A percentile compares a stretch with the other conserved stretches of the same genome.
Conservation (phyloP, 176 grass and related monocot species). For the Poa pratensis region DNA sequence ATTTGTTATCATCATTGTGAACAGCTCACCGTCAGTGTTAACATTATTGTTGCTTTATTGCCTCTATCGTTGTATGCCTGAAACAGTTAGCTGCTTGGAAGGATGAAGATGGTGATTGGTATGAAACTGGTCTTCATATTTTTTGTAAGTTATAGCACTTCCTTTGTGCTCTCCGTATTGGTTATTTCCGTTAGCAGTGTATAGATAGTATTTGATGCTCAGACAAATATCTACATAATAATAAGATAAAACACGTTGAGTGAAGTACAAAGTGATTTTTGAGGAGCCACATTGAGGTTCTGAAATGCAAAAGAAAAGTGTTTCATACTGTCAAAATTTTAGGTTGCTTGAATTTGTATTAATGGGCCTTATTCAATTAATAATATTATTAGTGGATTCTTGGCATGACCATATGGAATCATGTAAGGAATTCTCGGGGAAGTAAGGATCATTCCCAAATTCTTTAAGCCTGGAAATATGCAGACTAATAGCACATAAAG, state of each 20-base stretch:
- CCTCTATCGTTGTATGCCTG: constrained; percentile 26
- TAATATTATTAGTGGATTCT: neutral
- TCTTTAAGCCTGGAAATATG: constrained; percentile 14
- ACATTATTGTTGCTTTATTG: constrained; percentile 21
- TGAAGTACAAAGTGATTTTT: constrained; percentile 12
- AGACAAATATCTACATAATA: constrained; percentile 11
- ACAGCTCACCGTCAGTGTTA: constrained; percentile 15
- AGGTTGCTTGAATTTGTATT: neutral
- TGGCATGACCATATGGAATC: neutral
- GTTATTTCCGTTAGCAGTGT: neutral
- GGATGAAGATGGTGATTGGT: constrained; percentile 97
- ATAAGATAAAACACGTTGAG: neutral
- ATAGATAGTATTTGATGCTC: constrained; percentile 1
- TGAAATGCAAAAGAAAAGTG: neutral
- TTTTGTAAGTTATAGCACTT: constrained; percentile 63
- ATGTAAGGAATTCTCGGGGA: constrained; percentile 3
- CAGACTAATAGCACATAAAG: neutral
- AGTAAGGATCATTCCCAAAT: constrained; percentile 4
- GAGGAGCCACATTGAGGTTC: constrained; percentile 22
- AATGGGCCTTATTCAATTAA: constrained; percentile 7
- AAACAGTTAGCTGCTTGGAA: constrained; percentile 91
- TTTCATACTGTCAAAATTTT: neutral
- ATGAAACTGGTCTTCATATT: constrained; percentile 95
- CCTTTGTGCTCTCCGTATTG: neutral
- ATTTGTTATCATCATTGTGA: constrained; percentile 24